These are phyloP conservation scores for Exophiala lecanii-corni DNA, from an alignment of 2,329 filamentous ascomycete species.

Conservation along the genomic window DNA sequence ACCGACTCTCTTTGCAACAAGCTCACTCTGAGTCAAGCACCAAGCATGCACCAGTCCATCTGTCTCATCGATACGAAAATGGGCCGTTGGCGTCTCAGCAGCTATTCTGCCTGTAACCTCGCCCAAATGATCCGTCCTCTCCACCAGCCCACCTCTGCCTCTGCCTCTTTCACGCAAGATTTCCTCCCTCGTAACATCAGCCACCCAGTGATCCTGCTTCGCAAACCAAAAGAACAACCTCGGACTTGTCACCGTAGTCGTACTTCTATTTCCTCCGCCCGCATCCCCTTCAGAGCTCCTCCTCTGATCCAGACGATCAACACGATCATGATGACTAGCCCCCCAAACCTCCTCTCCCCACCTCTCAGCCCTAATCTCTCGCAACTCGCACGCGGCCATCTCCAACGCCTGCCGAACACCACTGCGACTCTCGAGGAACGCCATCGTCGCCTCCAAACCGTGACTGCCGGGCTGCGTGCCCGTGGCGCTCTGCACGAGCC, in stretches of 20 bases:
- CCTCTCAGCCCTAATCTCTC: slow-evolving; percentile 50
- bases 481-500: slow-evolving; percentile 41
- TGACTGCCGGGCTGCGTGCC: slow-evolving; percentile 36
- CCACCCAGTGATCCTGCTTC: slow-evolving; percentile 58
- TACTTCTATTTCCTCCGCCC: too few relatives aligned
- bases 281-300: slow-evolving; percentile 17
- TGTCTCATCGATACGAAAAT: slow-evolving; percentile 51
- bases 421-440: slow-evolving; percentile 45
- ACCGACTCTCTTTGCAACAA: slow-evolving; percentile 49
- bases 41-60: slow-evolving; percentile 56
- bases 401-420: slow-evolving; percentile 54
- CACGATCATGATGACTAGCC: slow-evolving; percentile 28
- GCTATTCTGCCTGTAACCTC: slow-evolving; percentile 22
- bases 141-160: too few relatives aligned
- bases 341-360: slow-evolving; percentile 60
- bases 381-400: slow-evolving; percentile 57
- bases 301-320: too few relatives aligned
- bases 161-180: slow-evolving; percentile 45
- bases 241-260: too few relatives aligned
- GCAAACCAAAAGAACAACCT: slow-evolving; percentile 57
- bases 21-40: slow-evolving; percentile 46
- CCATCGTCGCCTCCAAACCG: slow-evolving; percentile 45
- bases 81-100: slow-evolving; percentile 37
- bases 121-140: slow-evolving; percentile 1
- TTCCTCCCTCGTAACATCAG: slow-evolving; percentile 52